Evolutionary conservation across 2,329 filamentous ascomycete species (phyloP).

Genomic region (Exophiala spinifera): DNA sequence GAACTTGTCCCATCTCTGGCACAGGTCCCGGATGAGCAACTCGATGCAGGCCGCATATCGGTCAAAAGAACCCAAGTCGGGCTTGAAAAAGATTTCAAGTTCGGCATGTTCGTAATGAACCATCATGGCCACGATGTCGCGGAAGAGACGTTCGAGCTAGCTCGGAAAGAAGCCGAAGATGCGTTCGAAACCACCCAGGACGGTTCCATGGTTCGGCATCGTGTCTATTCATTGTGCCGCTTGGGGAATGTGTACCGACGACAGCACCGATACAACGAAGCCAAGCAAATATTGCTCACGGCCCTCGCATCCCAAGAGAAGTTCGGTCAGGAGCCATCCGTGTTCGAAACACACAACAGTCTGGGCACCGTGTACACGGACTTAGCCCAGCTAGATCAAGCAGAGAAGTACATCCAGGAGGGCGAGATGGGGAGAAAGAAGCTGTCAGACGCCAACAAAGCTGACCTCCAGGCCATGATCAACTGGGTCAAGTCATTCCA

Average conservation of each 20-base stretch:
- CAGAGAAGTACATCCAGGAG: background rate
- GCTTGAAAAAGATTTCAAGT: conserved; percentile 2
- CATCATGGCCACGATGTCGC: background rate
- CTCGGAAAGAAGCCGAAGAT: background rate
- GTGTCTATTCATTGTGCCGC: background rate
- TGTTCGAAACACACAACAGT: background rate
- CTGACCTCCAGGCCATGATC: conserved; percentile 1
- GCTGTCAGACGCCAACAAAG: background rate
- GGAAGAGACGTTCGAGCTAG: conserved; percentile 1
- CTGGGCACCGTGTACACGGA: background rate
- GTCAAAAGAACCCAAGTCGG: conserved; percentile 1
- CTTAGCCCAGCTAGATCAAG: background rate
- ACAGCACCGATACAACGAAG: conserved; percentile 1
- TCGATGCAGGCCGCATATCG: background rate
- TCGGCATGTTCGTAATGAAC: conserved; percentile 1
- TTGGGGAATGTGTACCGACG: background rate
- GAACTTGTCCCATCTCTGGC: background rate
- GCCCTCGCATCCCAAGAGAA: background rate
- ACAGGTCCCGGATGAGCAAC: conserved; percentile 1
- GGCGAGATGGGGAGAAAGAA: background rate
- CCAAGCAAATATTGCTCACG: background rate
- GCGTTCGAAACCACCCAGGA: background rate
- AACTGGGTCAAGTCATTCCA: background rate
- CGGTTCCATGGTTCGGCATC: background rate
- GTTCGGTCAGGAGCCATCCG: background rate